Evolutionary conservation across 169 alveolate genomes (phyloP).

Genomic region (Eimeria tenella): DNA sequence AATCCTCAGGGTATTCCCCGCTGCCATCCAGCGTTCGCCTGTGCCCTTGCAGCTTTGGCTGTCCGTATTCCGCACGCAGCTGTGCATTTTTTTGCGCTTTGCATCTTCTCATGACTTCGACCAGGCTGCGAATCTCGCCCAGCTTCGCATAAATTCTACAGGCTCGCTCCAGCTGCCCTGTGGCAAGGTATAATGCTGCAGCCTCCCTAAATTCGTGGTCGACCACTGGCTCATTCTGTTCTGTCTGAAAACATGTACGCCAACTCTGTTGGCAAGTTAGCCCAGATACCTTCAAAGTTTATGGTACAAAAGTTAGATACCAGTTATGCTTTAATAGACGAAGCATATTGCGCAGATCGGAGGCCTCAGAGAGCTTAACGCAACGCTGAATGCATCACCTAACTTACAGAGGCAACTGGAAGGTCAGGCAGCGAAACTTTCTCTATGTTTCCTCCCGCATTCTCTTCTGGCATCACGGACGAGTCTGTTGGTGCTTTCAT

Average conservation of each 20-base stretch:
- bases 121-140: conserved; percentile 39
- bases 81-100: not conserved
- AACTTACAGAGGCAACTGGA: too few species aligned
- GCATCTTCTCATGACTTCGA: conserved; percentile 25
- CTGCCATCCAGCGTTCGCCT: not conserved
- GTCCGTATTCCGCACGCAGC: not conserved
- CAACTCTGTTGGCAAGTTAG: too few species aligned
- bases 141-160: conserved; percentile 3
- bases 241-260: not conserved
- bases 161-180: conserved; percentile 56
- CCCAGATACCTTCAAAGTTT: too few species aligned
- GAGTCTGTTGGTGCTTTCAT: not conserved
- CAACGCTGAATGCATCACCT: too few species aligned
- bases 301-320: too few species aligned
- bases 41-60: not conserved
- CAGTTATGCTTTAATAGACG: too few species aligned
- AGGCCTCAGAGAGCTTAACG: too few species aligned
- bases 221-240: not conserved
- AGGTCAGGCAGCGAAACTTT: too few species aligned
- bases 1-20: not conserved
- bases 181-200: conserved; percentile 42
- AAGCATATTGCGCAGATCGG: too few species aligned
- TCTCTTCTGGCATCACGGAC: not conserved
- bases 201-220: conserved; percentile 21
- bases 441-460: not conserved